Evolutionary conservation across 2,329 filamentous ascomycete species (phyloP), one percentile per base, ranked within the genome.

Genomic region (Beauveria scarabaeidicola): DNA sequence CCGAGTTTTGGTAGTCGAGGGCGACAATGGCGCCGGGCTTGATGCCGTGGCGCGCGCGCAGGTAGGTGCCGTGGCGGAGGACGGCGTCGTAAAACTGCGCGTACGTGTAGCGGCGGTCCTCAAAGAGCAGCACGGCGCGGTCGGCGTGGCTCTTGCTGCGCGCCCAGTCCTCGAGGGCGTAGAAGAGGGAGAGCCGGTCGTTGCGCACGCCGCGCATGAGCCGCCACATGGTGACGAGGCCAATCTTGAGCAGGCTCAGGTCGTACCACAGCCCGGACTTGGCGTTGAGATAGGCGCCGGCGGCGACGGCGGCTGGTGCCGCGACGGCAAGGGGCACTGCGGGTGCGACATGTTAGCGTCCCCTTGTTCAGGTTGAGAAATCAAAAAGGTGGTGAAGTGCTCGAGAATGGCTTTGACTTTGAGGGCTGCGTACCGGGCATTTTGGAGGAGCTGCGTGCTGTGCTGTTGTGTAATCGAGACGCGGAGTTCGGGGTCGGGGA

Each of bases 1-100:
- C 85, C 44, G 85, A 89, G 69, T 96, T 96, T 73, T 88, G 86
- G 65, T 90, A 89, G 70, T 94, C 81, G 65, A 96, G 79, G 9
- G 89, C 90, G 19, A 96, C 87, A 38, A 96, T 84, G 56, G 95
- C 89, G 48, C 82, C 83, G 27, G 84, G 81, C 65, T 85, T 80
- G 51, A 96, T 77, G 32, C 78, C 78, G 56, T 86, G 80, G 10
- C 74, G 79, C 1, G 80, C 79, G 70, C 85, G 86, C 58, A 96
- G 75, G 88, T 89, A 96, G 57, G 81, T 78, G 29, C 89, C 90
- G 68, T 92, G 90, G 61, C 85, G 85, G 46, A 95, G 75, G 1
- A 82, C 81, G 9, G 74, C 80, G 58, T 90, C 81, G 72, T 96
- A 94, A 2, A 82, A 79, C 66, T 94, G 79, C n/a, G 82, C 83